Percentiles rank a stretch among this genome's conserved stretches.
Evolutionary conservation across 2,329 filamentous ascomycete species (phyloP).

Genomic region (Calonectria henricotiae): DNA sequence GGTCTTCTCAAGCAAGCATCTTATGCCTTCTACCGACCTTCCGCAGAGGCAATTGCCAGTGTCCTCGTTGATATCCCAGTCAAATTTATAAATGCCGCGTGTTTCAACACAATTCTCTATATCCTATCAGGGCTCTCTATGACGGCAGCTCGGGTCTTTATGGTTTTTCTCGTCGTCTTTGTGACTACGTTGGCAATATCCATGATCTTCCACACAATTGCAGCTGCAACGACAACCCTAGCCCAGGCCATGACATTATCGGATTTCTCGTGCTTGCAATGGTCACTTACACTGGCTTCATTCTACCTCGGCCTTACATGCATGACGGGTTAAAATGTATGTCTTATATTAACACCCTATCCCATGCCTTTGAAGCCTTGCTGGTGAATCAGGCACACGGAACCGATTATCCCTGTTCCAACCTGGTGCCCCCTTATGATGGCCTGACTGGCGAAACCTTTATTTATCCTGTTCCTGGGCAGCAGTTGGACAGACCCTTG

Average conservation of each 20-base stretch:
- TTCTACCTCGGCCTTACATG: constrained; percentile 65
- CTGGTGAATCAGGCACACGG: constrained; percentile 77
- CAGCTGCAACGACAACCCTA: constrained; percentile 68
- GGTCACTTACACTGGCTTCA: constrained; percentile 67
- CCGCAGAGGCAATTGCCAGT: constrained; percentile 56
- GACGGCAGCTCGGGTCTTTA: constrained; percentile 65
- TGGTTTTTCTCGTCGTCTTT: constrained; percentile 65
- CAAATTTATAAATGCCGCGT: constrained; percentile 60
- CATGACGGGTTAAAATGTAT: constrained; percentile 80
- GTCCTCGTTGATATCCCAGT: constrained; percentile 64
- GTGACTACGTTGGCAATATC: constrained; percentile 75
- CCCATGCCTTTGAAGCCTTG: constrained; percentile 77
- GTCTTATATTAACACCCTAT: constrained; percentile 76
- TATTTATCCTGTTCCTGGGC: constrained; percentile 67
- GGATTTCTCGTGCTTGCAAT: constrained; percentile 58
- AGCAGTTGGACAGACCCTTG: constrained; percentile 59
- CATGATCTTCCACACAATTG: constrained; percentile 69
- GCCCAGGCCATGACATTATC: constrained; percentile 64
- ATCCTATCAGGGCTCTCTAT: constrained; percentile 66
- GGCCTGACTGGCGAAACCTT: constrained; percentile 51
- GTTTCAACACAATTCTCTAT: constrained; percentile 65
- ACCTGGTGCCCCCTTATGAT: constrained; percentile 54
- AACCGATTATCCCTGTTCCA: constrained; percentile 50
- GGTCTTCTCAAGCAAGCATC: constrained; percentile 61
- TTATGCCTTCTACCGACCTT: constrained; percentile 60